Percentiles rank a stretch among this genome's conserved stretches.
Evolutionary conservation across 2,329 filamentous ascomycete genomes (phyloP).

Genomic region (Pyrenochaeta sp.): DNA sequence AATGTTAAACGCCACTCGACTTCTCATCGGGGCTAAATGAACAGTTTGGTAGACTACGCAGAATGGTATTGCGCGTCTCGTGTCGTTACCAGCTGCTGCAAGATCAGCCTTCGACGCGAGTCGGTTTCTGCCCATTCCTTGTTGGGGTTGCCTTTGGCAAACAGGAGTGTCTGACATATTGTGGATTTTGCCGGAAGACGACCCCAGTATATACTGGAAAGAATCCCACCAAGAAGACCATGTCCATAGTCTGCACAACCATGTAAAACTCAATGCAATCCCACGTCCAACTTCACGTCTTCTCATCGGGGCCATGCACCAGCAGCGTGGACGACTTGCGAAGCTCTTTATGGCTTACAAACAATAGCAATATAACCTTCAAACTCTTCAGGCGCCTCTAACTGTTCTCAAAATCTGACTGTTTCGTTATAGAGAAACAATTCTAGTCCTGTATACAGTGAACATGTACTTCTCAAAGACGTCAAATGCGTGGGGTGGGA

Average conservation of each 20-base stretch:
- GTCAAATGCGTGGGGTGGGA: constrained; percentile 3
- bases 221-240: neutral
- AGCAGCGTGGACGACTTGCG: neutral
- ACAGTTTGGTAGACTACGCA: neutral
- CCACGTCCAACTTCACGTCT: neutral
- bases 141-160: neutral
- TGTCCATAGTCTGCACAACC: neutral
- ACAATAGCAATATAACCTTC: neutral
- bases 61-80: neutral
- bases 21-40: neutral
- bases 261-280: neutral
- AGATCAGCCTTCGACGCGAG: neutral
- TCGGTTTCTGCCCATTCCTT: neutral
- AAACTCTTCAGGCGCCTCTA: neutral
- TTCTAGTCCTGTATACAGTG: neutral
- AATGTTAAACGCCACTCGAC: neutral
- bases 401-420: neutral
- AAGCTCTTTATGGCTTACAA: neutral
- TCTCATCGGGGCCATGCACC: neutral
- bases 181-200: neutral
- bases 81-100: neutral
- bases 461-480: too few relatives aligned
- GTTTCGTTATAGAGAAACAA: neutral
- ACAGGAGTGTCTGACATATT: neutral
- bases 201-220: neutral